A percentile compares a stretch with the other conserved stretches of the same genome.
Conservation (phyloP, 2,329 filamentous ascomycete genomes). For the Incumbomyces delicatus region DNA sequence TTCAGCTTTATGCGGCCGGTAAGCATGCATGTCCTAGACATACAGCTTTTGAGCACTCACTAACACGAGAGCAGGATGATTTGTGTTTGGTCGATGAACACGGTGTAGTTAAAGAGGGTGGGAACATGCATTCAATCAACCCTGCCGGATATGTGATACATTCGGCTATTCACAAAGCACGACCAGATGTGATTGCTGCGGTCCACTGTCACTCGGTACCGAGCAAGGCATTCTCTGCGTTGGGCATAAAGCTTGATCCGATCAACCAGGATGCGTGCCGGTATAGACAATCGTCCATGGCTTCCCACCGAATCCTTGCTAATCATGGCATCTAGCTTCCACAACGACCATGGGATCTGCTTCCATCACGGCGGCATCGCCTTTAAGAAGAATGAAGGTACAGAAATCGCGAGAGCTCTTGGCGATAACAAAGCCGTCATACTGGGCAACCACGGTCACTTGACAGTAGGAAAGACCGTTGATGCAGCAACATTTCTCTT, state of each 20-base stretch:
- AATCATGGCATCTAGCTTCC: constrained; percentile 22
- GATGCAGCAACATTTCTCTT: constrained; percentile 49
- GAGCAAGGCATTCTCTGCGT: constrained; percentile 52
- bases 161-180: constrained; percentile 49
- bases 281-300: constrained; percentile 39
- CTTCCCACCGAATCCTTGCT: constrained; percentile 26
- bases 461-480: constrained; percentile 42
- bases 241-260: constrained; percentile 50
- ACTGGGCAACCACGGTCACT: constrained; percentile 46
- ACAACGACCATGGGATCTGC: constrained; percentile 29
- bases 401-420: constrained; percentile 32
- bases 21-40: neutral
- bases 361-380: constrained; percentile 32
- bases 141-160: constrained; percentile 51
- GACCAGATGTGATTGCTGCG: constrained; percentile 49
- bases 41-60: neutral
- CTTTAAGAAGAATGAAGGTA: constrained; percentile 31
- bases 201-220: constrained; percentile 51
- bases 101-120: constrained; percentile 32
- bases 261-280: constrained; percentile 41
- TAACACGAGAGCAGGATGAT: constrained; percentile 22
- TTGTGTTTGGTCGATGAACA: constrained; percentile 31
- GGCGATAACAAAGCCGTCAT: constrained; percentile 44
- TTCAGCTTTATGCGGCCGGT: constrained; percentile 32
- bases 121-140: constrained; percentile 31